Base-by-base conservation (phyloP, 192 early-diverging fungal species). In the Obelidium mucronatum region DNA sequence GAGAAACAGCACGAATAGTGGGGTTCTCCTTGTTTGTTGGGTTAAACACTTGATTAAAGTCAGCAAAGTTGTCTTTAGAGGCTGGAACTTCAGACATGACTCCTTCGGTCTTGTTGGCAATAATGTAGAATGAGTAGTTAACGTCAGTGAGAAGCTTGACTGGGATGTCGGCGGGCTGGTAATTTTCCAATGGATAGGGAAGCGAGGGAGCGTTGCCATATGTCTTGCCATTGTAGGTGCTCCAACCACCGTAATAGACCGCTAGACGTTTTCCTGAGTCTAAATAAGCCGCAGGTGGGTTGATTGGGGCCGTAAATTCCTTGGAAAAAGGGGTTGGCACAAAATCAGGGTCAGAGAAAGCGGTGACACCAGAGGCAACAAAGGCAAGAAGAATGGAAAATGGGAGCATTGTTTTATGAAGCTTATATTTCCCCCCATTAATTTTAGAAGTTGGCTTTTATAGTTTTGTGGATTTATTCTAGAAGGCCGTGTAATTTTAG, bases 71-170 rank as follows among this genome's bases (percentile, higher is more conserved):
- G 67, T 87, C 86, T 0, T 67, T 68, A 0, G 73, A 51, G 1
- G 73, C 60, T 5, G 83, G 83, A 33, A 82, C 75, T 51, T 63
- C 61, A 24, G 5, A 13, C 36, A 63, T 37, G 5, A 24, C 36
- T 6, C 34, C 61, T 6, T 24, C 24, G 6, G 61, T 63, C 61
- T 63, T 63, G 36, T 63, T 63, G 17, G n/a, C 61, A 63, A 87
- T 64, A 68, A 82, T 79, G 34, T 78, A 77, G 64, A 87, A 87
- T 24, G 79, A 78, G 67, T 87, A 87, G 74, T 83, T 85, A 60
- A 87, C 74, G 44, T 87, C 86, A 19, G 75, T 58, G 11, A 87
- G 77, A 54, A 68, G 80, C 26, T 86, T 48, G 30, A 87, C 83
- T 24, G 86, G 86, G 0, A 87, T 33, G 40, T 87, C 84, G 33